A percentile compares a stretch with the other conserved stretches of the same genome.
These are phyloP conservation scores for Trypanosoma lewisi DNA, from an alignment of 208 protist genomes.

Conservation along the genomic window DNA sequence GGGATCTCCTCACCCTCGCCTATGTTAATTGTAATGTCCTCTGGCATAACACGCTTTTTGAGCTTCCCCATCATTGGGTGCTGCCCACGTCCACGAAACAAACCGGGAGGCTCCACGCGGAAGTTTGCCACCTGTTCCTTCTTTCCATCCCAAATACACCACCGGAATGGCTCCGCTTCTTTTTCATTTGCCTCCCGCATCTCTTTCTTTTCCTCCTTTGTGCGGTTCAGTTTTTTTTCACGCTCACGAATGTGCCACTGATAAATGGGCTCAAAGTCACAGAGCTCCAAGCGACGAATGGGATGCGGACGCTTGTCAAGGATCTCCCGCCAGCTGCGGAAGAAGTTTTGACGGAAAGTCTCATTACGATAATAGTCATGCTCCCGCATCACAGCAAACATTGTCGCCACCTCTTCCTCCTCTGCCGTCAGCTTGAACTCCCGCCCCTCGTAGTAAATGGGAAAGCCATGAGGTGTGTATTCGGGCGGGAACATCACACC, in stretches of 20 bases:
- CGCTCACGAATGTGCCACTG: constrained; percentile 85
- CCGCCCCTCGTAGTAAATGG: constrained; percentile 94
- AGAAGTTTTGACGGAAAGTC: constrained; percentile 98
- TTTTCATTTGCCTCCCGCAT: constrained; percentile 79
- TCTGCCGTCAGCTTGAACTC: constrained; percentile 91
- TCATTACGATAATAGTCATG: constrained; percentile 95
- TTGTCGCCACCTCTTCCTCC: constrained; percentile 98
- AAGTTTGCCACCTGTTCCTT: constrained; percentile 97
- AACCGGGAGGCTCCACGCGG: constrained; percentile 96
- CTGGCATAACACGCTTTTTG: constrained; percentile 94
- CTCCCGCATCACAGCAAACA: constrained; percentile 94
- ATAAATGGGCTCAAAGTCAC: constrained; percentile 97
- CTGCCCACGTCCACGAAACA: constrained; percentile 98
- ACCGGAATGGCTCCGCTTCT: constrained; percentile 89
- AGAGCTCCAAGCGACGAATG: constrained; percentile 94
- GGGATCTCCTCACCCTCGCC: constrained; percentile 84
- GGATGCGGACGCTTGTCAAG: constrained; percentile 87
- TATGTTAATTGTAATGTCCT: constrained; percentile 99
- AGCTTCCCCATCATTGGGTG: constrained; percentile 96
- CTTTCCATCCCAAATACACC: constrained; percentile 92
- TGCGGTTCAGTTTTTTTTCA: constrained; percentile 83
- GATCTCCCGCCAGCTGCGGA: constrained; percentile 90
- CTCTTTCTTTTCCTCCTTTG: constrained; percentile 94
- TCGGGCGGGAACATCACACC: constrained; percentile 96
- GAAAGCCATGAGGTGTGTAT: constrained; percentile 96